Evolutionary conservation across 208 protist species (phyloP).

Genomic region (Trypanosoma caninum): DNA sequence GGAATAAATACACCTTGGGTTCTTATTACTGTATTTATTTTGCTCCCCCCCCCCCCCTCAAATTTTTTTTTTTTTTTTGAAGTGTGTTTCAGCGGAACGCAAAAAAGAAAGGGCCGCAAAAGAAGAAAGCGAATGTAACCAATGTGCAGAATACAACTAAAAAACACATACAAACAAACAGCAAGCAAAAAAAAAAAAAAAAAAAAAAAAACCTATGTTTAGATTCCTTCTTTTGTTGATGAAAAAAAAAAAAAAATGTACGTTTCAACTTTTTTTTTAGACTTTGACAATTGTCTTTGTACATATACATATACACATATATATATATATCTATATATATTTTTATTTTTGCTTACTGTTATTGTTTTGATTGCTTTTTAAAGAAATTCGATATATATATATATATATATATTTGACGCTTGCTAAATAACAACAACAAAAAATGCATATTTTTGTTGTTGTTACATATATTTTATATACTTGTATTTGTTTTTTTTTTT

Average conservation of each 20-base stretch:
- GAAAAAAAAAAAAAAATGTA: no score
- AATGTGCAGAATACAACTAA: no score
- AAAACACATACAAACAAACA: no score
- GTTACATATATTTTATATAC: background rate
- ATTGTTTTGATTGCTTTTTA: background rate
- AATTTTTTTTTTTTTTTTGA: slow-evolving; percentile 1
- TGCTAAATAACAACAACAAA: no score
- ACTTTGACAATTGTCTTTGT: no score
- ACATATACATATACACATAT: no score
- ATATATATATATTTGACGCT: background rate
- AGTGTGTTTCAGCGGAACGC: no score
- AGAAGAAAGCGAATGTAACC: no score
- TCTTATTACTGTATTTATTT: background rate
- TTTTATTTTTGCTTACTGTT: background rate
- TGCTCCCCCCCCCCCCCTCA: background rate
- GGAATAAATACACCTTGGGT: background rate
- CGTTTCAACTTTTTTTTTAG: no score
- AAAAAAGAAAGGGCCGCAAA: no score
- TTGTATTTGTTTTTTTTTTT: slow-evolving; percentile 17
- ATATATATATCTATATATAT: no score
- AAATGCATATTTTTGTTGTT: background rate
- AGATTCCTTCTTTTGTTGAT: background rate
- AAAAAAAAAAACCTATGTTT: background rate
- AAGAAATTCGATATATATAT: background rate
- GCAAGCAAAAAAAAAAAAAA: slow-evolving; percentile 2